Evolutionary conservation across 345 rosid genomes (phyloP).

Genomic region (Hypericum perforatum): DNA sequence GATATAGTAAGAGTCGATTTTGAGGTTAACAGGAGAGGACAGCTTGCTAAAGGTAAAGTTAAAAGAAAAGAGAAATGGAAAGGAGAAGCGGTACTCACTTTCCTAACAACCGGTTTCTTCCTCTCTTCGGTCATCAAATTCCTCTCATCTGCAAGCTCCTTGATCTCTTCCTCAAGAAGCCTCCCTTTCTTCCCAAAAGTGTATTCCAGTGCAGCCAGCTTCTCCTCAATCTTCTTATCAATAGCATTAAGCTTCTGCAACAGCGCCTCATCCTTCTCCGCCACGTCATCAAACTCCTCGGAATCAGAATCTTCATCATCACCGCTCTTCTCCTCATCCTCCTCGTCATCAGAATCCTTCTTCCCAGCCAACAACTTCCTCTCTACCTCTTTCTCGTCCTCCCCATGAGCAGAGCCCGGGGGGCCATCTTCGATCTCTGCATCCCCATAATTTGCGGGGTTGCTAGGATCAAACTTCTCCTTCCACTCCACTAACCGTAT

Average conservation of each 20-base stretch:
- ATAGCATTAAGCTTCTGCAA: slow-evolving; percentile 66
- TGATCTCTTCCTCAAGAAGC: slow-evolving; percentile 82
- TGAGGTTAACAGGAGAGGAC: too few species aligned
- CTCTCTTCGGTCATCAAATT: slow-evolving; percentile 82
- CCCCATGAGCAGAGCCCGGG: too few species aligned
- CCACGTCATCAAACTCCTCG: slow-evolving; percentile 94
- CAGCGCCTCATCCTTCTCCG: slow-evolving; percentile 71
- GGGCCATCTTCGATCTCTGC: too few species aligned
- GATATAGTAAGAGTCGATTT: slow-evolving; percentile 2
- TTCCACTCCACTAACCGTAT: too few species aligned
- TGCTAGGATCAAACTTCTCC: too few species aligned
- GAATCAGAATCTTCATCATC: too few species aligned
- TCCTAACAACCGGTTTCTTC: slow-evolving; percentile 66
- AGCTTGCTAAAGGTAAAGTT: too few species aligned
- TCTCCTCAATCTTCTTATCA: slow-evolving; percentile 74
- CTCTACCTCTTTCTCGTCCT: too few species aligned
- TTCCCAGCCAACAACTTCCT: too few species aligned
- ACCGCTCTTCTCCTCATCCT: slow-evolving; percentile 44
- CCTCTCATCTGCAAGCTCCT: slow-evolving; percentile 88
- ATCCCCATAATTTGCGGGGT: too few species aligned
- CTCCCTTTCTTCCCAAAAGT: slow-evolving; percentile 92
- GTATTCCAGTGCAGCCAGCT: slow-evolving; percentile 76
- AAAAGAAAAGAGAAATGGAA: background rate
- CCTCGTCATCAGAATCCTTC: slow-evolving; percentile 23
- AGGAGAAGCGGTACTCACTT: slow-evolving; percentile 35